A percentile compares a stretch with the other conserved stretches of the same genome.
phyloP scores from a whole-genome alignment of 305 asterid genomes.

The Coffea humblotiana region DNA sequence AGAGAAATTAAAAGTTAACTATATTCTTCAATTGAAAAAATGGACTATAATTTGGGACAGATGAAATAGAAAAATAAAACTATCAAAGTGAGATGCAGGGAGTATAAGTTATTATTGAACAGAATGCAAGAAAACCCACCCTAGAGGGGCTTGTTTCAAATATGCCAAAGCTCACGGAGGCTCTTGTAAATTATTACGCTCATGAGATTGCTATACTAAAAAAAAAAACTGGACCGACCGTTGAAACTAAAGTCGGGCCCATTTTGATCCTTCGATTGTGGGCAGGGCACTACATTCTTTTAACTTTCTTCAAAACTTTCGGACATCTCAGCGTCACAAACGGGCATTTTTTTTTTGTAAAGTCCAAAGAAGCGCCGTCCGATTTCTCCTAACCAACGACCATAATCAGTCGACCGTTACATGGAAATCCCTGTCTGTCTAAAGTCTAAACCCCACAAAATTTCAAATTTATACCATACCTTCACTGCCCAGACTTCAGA shows the following conservation, averaged over 20 bases:
- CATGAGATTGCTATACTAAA: background rate
- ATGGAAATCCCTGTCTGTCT: background rate
- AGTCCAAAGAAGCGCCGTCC: constrained; percentile 29
- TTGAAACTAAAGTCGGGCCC: constrained; percentile 32
- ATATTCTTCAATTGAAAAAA: no score
- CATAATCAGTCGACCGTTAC: constrained; percentile 60
- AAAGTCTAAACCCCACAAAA: background rate
- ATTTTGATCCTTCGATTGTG: background rate
- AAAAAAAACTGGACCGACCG: constrained; percentile 17
- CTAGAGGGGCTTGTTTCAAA: background rate
- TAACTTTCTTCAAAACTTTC: background rate
- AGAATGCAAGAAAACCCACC: background rate
- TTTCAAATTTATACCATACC: constrained; percentile 29
- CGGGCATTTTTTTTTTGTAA: constrained; percentile 38
- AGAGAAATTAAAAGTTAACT: no score
- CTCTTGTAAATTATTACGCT: background rate
- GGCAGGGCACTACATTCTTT: background rate
- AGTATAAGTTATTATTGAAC: no score
- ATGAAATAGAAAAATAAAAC: no score
- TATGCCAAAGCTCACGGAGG: background rate
- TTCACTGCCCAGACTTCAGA: background rate
- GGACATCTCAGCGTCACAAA: constrained; percentile 31
- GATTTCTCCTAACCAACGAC: constrained; percentile 44
- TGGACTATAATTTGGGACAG: no score
- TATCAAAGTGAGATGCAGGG: no score